Evolutionary conservation across 108 stramenopile genomes (phyloP), one percentile per base, ranked within the genome.

Genomic region (Fragilariopsis cylindrus): DNA sequence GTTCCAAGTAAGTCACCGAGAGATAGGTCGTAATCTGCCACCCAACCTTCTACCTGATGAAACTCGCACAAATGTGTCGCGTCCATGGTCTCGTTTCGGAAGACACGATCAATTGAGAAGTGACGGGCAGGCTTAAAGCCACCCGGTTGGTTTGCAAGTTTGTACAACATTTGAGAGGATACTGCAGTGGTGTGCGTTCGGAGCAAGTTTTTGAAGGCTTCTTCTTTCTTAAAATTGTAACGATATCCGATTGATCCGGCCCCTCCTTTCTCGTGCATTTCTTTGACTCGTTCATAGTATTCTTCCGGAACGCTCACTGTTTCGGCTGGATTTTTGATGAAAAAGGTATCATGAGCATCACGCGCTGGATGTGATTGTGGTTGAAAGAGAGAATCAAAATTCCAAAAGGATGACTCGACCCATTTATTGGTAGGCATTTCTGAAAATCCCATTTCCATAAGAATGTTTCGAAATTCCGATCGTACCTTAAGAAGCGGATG

Each of bases 301-400:
- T 97, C 96, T 78, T 97, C 97, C 9, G 98, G 98, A 16, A 98
- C 92, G 42, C 77, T 73, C 11, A 96, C 69, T 16, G 97, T 94
- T 11, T 57, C 41, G 4, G 88, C 94, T 9, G 97, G 98, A 43
- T 96, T 93, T 81, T 98, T 97, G 84, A 99, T 97, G 87, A 99
- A 99, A 82, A 99, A 99, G 49, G 99, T 99, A 85, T 99, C 99
- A 80, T 99, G 99, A 30, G 98, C 98, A 84, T 99, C 99, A 18
- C 99, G 84, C 9, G 99, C 99, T 9, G 99, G 99, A 81, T 99
- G 99, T 15, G 90, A 93, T 89, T 99, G 99, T 11, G 99, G 99
- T 78, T 99, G 99, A 76, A 99, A 99, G 70, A 99, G 93, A 3
- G 97, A 88, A 76, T 99, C 99, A 78, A 99, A 99, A 84, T 99